Percentiles rank a stretch among this genome's conserved stretches.
phyloP scores from a whole-genome alignment of 257 asterid species.

The Solanum acaule region DNA sequence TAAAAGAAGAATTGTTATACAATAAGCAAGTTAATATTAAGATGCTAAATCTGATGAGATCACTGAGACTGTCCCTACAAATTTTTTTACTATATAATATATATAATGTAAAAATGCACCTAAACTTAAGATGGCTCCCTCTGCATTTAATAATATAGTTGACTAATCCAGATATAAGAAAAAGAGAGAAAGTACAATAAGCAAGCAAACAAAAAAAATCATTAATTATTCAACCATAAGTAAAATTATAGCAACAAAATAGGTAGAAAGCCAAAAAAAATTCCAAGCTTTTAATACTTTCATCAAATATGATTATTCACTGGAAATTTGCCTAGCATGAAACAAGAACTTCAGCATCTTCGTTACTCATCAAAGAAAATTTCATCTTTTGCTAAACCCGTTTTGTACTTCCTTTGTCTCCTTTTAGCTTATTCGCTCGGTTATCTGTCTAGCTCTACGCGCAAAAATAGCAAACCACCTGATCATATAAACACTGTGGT shows the following conservation, averaged over 20 bases:
- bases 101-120: background rate
- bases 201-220: background rate
- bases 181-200: background rate
- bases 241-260: background rate
- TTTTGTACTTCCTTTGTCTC: constrained; percentile 3
- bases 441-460: background rate
- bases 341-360: constrained; percentile 5
- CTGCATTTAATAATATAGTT: background rate
- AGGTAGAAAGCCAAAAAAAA: background rate
- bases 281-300: background rate
- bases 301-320: background rate
- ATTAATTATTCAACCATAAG: background rate
- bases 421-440: background rate
- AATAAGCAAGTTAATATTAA: background rate
- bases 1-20: background rate
- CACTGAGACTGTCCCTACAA: background rate
- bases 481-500: background rate
- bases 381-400: background rate
- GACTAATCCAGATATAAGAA: background rate
- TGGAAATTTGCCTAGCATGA: background rate
- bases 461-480: background rate
- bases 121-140: background rate
- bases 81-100: background rate
- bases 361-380: constrained; percentile 7
- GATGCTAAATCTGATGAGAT: background rate